phyloP scores from a whole-genome alignment of 2,329 filamentous ascomycete species.

The Aureobasidium sp. region DNA sequence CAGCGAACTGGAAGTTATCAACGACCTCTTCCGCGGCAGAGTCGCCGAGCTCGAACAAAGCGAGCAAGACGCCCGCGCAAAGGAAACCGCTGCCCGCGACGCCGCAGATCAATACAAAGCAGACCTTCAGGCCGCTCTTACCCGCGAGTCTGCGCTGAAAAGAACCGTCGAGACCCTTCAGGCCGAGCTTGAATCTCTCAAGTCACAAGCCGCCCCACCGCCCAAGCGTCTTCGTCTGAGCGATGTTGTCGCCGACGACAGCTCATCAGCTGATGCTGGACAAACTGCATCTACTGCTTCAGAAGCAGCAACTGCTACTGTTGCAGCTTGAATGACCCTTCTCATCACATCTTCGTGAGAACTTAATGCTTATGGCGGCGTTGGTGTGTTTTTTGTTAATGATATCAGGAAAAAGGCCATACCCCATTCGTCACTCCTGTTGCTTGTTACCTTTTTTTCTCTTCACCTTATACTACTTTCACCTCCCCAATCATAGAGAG shows the following conservation, averaged over 20 bases:
- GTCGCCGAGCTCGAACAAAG: conserved; percentile 71
- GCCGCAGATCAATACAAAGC: conserved; percentile 50
- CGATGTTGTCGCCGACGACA: conserved; percentile 16
- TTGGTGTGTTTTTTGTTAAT: conserved; percentile 3
- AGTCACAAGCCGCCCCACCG: conserved; percentile 4
- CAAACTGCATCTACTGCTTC: not conserved
- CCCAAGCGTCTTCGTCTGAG: conserved; percentile 19
- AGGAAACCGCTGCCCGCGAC: conserved; percentile 53
- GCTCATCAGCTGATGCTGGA: not conserved
- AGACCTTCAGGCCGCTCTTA: conserved; percentile 66
- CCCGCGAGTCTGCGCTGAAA: conserved; percentile 74
- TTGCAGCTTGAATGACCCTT: conserved; percentile 4
- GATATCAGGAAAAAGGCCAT: conserved; percentile 7
- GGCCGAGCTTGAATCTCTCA: conserved; percentile 11
- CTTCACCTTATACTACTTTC: not conserved
- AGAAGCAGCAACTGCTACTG: not conserved
- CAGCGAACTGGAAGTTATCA: conserved; percentile 92
- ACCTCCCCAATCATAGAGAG: not conserved
- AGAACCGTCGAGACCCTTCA: conserved; percentile 74
- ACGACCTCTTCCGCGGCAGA: conserved; percentile 58
- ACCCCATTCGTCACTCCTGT: conserved; percentile 11
- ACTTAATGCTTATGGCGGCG: conserved; percentile 14
- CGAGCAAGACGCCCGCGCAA: conserved; percentile 59
- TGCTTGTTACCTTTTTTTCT: not conserved
- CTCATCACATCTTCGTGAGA: not conserved